Evolutionary conservation across 2,329 filamentous ascomycete genomes (phyloP), one percentile per base, ranked within the genome.

Genomic region (Penicillium olsonii): DNA sequence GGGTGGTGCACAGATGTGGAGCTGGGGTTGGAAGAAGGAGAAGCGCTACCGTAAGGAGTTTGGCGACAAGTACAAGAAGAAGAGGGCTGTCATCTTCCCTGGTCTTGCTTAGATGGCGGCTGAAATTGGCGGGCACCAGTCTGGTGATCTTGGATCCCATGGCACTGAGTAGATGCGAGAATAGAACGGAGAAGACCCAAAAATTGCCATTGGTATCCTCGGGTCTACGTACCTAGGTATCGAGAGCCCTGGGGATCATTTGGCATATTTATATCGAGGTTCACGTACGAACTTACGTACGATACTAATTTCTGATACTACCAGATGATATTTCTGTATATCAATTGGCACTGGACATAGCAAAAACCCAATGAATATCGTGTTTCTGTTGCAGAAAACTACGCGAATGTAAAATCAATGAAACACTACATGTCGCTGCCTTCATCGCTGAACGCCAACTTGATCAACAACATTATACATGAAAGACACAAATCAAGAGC

Each of bases 11-110:
- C 90, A 92, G 73, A 97, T 99, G 94, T 84, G 81, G 49, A 71
- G 78, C 44, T 99, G 94, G 94, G 92, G 87, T 33, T 83, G 82
- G 73, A 92, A 90, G 79, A 97, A 96, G 82, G 94, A 99, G 80
- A 83, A 78, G 67, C 84, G 89, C 48, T 94, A 96, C 70, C 84
- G 94, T 63, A 87, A 87, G 71, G 89, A 96, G 70, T 96, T 97
- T 72, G 88, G 88, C 34, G 88, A 92, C 69, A 88, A 87, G 74
- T 99, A 99, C 77, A 92, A 92, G 85, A 92, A 87, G 79, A 97
- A 99, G 89, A 84, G 84, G 65, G 92, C 80, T 67, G 84, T 83
- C 52, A 87, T 96, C 74, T 72, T 96, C 50, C 90, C 94, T 3
- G 88, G 88, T 3, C 75, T 95, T 42, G 80, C 87, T 67, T 94